Evolutionary conservation across 768 basidiomycete species (phyloP).

Genomic region (Podaxis sp.): DNA sequence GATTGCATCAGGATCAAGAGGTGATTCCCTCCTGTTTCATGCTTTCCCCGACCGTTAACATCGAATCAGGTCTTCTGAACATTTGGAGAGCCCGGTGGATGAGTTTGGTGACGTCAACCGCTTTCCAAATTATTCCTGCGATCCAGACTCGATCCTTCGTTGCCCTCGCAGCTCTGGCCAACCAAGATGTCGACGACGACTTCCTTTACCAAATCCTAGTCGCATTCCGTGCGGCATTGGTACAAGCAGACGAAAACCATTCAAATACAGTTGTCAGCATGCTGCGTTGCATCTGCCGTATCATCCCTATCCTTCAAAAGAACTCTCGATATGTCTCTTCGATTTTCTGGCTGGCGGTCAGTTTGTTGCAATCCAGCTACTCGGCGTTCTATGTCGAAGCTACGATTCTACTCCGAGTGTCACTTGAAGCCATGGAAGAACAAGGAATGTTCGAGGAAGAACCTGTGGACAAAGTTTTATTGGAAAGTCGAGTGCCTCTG

Average conservation of each 20-base stretch:
- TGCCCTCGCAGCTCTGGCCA: conserved; percentile 78
- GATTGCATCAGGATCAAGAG: conserved; percentile 63
- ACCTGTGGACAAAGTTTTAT: conserved; percentile 54
- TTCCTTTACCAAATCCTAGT: conserved; percentile 92
- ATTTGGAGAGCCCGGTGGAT: conserved; percentile 95
- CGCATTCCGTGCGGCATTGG: conserved; percentile 73
- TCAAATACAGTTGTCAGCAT: conserved; percentile 79
- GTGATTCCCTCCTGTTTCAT: conserved; percentile 38
- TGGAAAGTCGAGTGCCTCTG: conserved; percentile 64
- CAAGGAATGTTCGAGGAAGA: conserved; percentile 57
- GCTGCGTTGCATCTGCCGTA: conserved; percentile 80
- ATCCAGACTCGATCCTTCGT: conserved; percentile 89
- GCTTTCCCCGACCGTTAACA: conserved; percentile 3
- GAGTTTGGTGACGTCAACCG: conserved; percentile 82
- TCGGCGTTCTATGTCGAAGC: conserved; percentile 71
- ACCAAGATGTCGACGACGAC: conserved; percentile 88
- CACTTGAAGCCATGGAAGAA: conserved; percentile 62
- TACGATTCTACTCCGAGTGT: conserved; percentile 60
- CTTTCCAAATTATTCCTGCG: conserved; percentile 86
- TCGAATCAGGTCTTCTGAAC: conserved; percentile 64
- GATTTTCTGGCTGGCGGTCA: conserved; percentile 88
- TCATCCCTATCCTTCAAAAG: conserved; percentile 67
- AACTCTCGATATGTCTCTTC: conserved; percentile 72
- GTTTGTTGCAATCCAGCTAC: conserved; percentile 77
- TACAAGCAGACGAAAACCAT: conserved; percentile 67